Evolutionary conservation across 768 basidiomycete genomes (phyloP), one percentile per base, ranked within the genome.

Genomic region (Leccinellum luteum): DNA sequence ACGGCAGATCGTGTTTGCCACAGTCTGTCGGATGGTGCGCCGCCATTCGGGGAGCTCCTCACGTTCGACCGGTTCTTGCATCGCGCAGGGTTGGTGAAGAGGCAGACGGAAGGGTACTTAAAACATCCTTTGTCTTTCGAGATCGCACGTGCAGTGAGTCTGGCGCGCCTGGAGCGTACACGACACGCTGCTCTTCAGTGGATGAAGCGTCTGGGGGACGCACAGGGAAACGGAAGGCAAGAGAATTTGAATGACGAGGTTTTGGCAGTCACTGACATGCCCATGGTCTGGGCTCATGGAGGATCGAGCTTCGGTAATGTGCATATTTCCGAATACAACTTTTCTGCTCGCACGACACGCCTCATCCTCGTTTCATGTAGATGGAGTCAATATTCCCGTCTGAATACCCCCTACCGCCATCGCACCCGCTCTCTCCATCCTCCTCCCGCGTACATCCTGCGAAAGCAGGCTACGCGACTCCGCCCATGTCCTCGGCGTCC

Each of bases 101-200:
- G 66, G 23, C 78, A 81, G 57, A 64, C 76, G 1, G 61, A 59
- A 6, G 58, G 59, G 1, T 66, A 67, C n/a, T 61, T 79, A 0
- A 68, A 64, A 1, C 78, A 83, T 55, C 84, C 82, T 1, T 65
- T 84, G 25, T 76, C 81, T 48, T 64, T 78, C 41, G 81, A 84
- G 52, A 68, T 83, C 5, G 64, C 65, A 0, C 17, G 61, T 3
- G 65, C 50, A 0, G 0, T 14, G 1, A 60, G 61, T 13, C 55
- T 71, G 2, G 53, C 38, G 2, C 60, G 56, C 6, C 8, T 58
- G 7, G 50, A 54, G 6, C 49, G 32, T n/a, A 32, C 48, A 8
- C 59, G 48, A 1, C 13, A 8, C 0, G 28, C 6, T 12, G 70
- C 70, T 3, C 49, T 76, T 9, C 58, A 69, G 15, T 63, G 68